A percentile compares a stretch with the other conserved stretches of the same genome.
Conservation (phyloP, 2,329 filamentous ascomycete genomes). For the Xylariomycetidae sp. region DNA sequence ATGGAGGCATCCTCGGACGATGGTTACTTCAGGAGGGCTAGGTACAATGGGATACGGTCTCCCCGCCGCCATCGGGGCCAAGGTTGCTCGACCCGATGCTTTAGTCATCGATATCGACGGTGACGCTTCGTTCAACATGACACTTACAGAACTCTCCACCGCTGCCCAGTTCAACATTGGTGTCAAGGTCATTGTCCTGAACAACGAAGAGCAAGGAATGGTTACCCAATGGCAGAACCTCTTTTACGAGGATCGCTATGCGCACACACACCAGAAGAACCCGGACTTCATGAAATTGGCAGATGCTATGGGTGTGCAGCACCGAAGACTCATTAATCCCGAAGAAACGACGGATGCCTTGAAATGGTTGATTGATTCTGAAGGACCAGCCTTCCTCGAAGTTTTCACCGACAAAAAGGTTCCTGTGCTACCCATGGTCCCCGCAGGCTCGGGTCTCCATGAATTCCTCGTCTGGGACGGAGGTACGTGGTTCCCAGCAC, state of each 20-base stretch:
- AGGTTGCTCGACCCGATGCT: slow-evolving; percentile 75
- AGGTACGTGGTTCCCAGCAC: slow-evolving; percentile 51
- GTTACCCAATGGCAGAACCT: slow-evolving; percentile 98
- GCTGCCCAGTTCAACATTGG: slow-evolving; percentile 95
- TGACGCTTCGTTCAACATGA: slow-evolving; percentile 99
- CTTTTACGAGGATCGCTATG: slow-evolving; percentile 91
- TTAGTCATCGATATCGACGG: slow-evolving; percentile 95
- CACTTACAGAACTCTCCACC: slow-evolving; percentile 88
- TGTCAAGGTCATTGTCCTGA: slow-evolving; percentile 89
- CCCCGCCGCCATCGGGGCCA: slow-evolving; percentile 90
- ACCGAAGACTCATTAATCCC: slow-evolving; percentile 65
- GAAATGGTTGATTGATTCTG: slow-evolving; percentile 81
- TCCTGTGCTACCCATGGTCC: slow-evolving; percentile 97
- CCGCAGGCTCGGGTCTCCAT: slow-evolving; percentile 78
- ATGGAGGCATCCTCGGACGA: slow-evolving; percentile 85
- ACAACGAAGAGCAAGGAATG: slow-evolving; percentile 98
- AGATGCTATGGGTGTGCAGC: slow-evolving; percentile 84
- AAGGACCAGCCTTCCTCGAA: slow-evolving; percentile 91
- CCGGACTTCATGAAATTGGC: slow-evolving; percentile 94
- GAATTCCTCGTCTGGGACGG: slow-evolving; percentile 90
- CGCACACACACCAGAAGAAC: slow-evolving; percentile 91
- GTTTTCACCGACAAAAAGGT: slow-evolving; percentile 89
- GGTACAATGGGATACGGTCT: slow-evolving; percentile 96
- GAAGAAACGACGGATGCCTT: slow-evolving; percentile 74
- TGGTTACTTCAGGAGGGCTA: slow-evolving; percentile 94